phyloP scores from a whole-genome alignment of 257 asterid species.

The Parsonsia alboflavescens region DNA sequence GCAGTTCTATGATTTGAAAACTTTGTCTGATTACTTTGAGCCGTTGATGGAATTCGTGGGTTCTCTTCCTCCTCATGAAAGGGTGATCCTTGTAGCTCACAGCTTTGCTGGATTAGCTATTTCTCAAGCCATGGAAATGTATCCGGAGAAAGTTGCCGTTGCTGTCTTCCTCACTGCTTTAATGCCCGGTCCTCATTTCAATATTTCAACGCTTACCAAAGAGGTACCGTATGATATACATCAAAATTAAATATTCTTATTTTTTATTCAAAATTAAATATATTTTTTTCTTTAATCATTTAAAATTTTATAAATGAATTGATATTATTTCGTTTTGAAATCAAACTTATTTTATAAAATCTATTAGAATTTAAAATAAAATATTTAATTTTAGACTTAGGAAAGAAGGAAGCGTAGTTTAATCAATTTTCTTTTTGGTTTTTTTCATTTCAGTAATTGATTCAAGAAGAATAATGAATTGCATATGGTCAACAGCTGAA shows the following conservation, averaged over 20 bases:
- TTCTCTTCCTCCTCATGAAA: slow-evolving; percentile 17
- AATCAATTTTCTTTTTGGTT: neutral
- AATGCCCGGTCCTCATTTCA: slow-evolving; percentile 28
- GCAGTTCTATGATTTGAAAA: slow-evolving; percentile 13
- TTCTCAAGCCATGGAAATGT: slow-evolving; percentile 38
- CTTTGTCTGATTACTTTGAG: slow-evolving; percentile 19
- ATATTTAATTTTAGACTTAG: too few relatives aligned
- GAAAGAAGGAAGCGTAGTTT: too few relatives aligned
- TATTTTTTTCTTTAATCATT: too few relatives aligned
- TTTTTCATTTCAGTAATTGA: neutral
- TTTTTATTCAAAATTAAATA: too few relatives aligned
- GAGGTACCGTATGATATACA: slow-evolving; percentile 20
- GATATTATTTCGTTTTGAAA: too few relatives aligned
- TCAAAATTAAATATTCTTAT: too few relatives aligned
- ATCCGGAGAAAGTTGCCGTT: slow-evolving; percentile 26
- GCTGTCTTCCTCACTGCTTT: slow-evolving; percentile 29
- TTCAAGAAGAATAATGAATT: neutral
- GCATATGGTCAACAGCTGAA: neutral
- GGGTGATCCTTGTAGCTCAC: slow-evolving; percentile 34
- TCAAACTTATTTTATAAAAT: too few relatives aligned
- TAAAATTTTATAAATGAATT: too few relatives aligned
- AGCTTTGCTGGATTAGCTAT: slow-evolving; percentile 31
- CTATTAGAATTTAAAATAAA: too few relatives aligned
- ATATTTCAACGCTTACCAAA: neutral
- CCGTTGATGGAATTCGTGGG: slow-evolving; percentile 34